Conservation (phyloP, 2,329 filamentous ascomycete species). For the Xylariales sp. region DNA sequence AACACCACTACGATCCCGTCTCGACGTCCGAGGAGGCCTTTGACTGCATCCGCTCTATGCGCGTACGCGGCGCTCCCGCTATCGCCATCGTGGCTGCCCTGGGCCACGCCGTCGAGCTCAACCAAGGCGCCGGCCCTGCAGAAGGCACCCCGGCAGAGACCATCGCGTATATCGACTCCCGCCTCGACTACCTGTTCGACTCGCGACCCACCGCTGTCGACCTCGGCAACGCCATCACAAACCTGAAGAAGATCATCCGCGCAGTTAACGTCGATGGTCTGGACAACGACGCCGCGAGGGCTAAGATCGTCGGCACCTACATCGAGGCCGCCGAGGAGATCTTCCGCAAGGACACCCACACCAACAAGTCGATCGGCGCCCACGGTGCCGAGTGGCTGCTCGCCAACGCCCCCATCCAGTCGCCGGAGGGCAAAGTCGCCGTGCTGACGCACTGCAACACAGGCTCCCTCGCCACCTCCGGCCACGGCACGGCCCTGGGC, state of each 20-base stretch:
- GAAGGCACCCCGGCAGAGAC: conserved; percentile 49
- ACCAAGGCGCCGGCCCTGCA: conserved; percentile 45
- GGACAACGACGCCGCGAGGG: conserved; percentile 36
- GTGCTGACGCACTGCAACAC: conserved; percentile 98
- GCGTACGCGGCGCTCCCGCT: conserved; percentile 79
- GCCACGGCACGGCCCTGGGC: conserved; percentile 93
- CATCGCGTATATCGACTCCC: conserved; percentile 67
- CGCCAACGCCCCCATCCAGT: conserved; percentile 45
- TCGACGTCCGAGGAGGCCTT: conserved; percentile 70
- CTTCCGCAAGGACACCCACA: conserved; percentile 78
- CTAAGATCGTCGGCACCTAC: conserved; percentile 63
- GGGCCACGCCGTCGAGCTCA: conserved; percentile 79
- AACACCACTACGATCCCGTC: conserved; percentile 72
- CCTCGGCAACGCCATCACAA: conserved; percentile 80
- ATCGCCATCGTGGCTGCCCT: conserved; percentile 97
- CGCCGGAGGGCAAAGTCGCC: conserved; percentile 55
- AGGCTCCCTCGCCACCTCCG: conserved; percentile 91
- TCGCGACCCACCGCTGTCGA: conserved; percentile 95
- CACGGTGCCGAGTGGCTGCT: conserved; percentile 81
- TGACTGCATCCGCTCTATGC: conserved; percentile 78
- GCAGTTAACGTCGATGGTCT: conserved; percentile 35
- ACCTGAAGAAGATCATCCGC: conserved; percentile 65
- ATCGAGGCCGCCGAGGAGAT: conserved; percentile 80
- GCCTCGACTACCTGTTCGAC: conserved; percentile 80
- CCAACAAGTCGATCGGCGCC: conserved; percentile 81